Conservation (phyloP, 495 filamentous ascomycete species). For the Bombardia bombarda region DNA sequence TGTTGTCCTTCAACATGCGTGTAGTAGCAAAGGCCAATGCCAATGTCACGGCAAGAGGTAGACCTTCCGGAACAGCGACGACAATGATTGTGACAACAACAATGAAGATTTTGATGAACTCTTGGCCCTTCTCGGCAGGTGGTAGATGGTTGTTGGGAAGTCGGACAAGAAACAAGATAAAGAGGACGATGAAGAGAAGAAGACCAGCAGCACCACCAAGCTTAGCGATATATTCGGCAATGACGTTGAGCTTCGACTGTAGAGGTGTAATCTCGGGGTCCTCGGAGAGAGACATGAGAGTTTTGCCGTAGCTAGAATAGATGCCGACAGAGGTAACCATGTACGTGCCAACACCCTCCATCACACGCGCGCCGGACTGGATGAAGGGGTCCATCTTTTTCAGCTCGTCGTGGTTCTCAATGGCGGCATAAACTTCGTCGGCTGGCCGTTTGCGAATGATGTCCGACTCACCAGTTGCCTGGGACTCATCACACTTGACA, state of each 20-base stretch:
- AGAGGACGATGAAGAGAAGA: conserved; percentile 80
- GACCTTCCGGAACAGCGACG: conserved; percentile 88
- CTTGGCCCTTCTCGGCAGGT: conserved; percentile 70
- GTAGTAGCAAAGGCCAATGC: conserved; percentile 92
- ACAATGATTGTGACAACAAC: conserved; percentile 93
- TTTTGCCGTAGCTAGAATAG: conserved; percentile 85
- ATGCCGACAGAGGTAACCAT: conserved; percentile 80
- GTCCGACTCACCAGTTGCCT: conserved; percentile 80
- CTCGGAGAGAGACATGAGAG: conserved; percentile 86
- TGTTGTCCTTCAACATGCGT: conserved; percentile 92
- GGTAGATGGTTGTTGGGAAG: conserved; percentile 44
- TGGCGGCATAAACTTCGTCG: conserved; percentile 73
- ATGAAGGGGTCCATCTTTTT: conserved; percentile 91
- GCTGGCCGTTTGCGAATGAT: conserved; percentile 62
- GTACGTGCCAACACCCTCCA: conserved; percentile 83
- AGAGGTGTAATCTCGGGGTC: conserved; percentile 90
- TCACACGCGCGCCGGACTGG: conserved; percentile 83
- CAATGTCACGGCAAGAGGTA: conserved; percentile 87
- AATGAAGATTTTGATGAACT: conserved; percentile 89
- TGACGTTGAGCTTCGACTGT: conserved; percentile 82
- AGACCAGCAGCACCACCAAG: conserved; percentile 78
- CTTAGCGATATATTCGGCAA: conserved; percentile 92
- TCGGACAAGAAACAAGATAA: conserved; percentile 77
- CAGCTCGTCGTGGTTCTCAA: conserved; percentile 66
- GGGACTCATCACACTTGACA: conserved; percentile 75